Evolutionary conservation across 768 basidiomycete species (phyloP).

Genomic region (Coprinopsis sp.): DNA sequence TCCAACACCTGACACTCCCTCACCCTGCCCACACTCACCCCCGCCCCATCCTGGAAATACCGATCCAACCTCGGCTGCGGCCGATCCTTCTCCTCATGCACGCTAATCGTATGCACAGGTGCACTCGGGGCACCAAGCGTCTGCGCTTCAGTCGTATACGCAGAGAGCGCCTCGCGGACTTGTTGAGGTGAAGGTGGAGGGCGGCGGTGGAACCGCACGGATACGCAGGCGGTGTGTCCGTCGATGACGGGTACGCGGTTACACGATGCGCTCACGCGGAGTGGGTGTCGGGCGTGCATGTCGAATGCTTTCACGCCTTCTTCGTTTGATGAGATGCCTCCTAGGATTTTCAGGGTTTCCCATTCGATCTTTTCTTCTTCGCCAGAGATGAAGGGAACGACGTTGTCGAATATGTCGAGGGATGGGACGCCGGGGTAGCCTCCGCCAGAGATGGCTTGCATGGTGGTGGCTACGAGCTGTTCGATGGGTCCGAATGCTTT

Average conservation of each 20-base stretch:
- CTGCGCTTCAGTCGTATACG: constrained; percentile 75
- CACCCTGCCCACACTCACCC: constrained; percentile 87
- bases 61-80: constrained; percentile 94
- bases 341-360: constrained; percentile 97
- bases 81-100: constrained; percentile 90
- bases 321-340: constrained; percentile 62
- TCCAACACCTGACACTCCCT: constrained; percentile 90
- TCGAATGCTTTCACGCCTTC: constrained; percentile 66
- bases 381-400: constrained; percentile 90
- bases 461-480: constrained; percentile 84
- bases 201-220: constrained; percentile 71
- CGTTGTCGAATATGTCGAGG: constrained; percentile 92
- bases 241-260: constrained; percentile 96
- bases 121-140: constrained; percentile 77
- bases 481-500: constrained; percentile 92
- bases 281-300: constrained; percentile 72
- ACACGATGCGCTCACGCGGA: constrained; percentile 90
- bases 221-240: constrained; percentile 89
- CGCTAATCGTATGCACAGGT: constrained; percentile 76
- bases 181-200: constrained; percentile 86
- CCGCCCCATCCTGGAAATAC: constrained; percentile 85
- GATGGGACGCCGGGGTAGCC: constrained; percentile 94
- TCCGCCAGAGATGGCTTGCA: constrained; percentile 96
- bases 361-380: constrained; percentile 99
- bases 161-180: constrained; percentile 73